These are phyloP conservation scores for Naganishia vaughanmartiniae DNA, from an alignment of 768 basidiomycete genomes.

Conservation along the genomic window DNA sequence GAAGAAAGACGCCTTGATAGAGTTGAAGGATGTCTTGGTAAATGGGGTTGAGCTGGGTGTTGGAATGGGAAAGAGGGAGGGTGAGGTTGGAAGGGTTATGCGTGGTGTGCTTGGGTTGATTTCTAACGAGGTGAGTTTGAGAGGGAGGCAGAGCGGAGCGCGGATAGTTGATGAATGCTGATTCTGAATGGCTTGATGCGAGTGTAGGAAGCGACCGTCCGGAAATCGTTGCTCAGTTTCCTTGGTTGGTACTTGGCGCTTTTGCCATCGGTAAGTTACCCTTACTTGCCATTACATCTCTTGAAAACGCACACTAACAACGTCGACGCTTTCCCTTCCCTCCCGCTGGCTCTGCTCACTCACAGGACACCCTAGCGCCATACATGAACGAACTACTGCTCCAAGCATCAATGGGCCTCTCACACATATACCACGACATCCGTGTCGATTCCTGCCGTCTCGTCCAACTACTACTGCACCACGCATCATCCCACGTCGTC, in stretches of 20 bases:
- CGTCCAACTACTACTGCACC: slow-evolving; percentile 69
- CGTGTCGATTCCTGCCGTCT: slow-evolving; percentile 82
- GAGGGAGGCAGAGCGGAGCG: neutral
- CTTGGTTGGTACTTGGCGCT: slow-evolving; percentile 70
- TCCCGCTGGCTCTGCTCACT: neutral
- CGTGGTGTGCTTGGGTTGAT: slow-evolving; percentile 55
- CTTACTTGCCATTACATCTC: no score
- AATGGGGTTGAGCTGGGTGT: slow-evolving; percentile 33
- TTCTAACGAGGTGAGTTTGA: slow-evolving; percentile 71
- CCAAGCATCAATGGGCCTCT: slow-evolving; percentile 84
- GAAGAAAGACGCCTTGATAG: slow-evolving; percentile 63
- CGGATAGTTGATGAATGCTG: neutral
- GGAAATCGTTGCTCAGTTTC: slow-evolving; percentile 68
- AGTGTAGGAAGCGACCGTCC: slow-evolving; percentile 70
- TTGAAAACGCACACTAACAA: neutral
- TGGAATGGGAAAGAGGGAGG: slow-evolving; percentile 32
- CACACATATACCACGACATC: slow-evolving; percentile 92
- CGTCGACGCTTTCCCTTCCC: neutral
- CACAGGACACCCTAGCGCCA: slow-evolving; percentile 68
- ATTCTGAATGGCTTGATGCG: slow-evolving; percentile 15
- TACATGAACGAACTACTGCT: slow-evolving; percentile 74
- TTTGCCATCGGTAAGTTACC: slow-evolving; percentile 59
- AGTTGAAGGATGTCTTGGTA: slow-evolving; percentile 43
- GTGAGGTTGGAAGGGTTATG: slow-evolving; percentile 46
- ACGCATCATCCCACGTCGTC: slow-evolving; percentile 66